Base-by-base conservation (phyloP, 1,284 basidiomycete genomes). In the Tilletia walkeri region DNA sequence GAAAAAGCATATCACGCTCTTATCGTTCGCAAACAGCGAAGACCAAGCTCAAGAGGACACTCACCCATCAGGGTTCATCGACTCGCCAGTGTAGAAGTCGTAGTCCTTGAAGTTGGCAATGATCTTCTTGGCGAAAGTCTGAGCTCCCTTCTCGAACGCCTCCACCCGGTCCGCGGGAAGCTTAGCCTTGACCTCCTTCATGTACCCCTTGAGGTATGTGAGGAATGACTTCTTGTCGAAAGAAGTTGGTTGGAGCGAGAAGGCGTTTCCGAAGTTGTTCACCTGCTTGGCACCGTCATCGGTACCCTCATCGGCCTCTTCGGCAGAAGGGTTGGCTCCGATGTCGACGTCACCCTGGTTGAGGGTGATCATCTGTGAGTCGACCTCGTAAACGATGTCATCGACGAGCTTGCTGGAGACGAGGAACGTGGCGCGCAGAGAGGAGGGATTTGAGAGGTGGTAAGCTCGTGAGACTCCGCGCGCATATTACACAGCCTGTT, bases 221-320 rank as follows among this genome's bases (percentile, higher is more conserved):
- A 94, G 86, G 86, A 89, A 99, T 50, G 86, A 85, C 86, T 97
- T 97, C 87, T 98, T 99, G 87, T 98, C 94, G 85, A 96, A 99
- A 7, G 82, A 50, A 39, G 93, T 95, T 49, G 85, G 65, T 83
- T 92, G 89, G 74, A 99, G 91, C 82, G 94, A 91, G 90, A 95
- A 95, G 66, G 94, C 93, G 88, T 94, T 86, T 73, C 91, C 90
- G 78, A 99, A 88, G 86, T 99, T 94, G 90, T 95, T 99, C 84
- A 96, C 91, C 75, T 80, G 76, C 75, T 78, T 56, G 45, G 89
- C 88, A 77, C 92, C 93, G 18, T 92, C 90, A 84, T 94, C 95
- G 72, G 96, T 85, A 41, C 87, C 88, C 76, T 99, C 96, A 2
- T 89, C 90, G 66, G 86, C 86, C 72, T 97, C 96, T 87, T 99